Evolutionary conservation across 2,329 filamentous ascomycete genomes (phyloP), one percentile per base, ranked within the genome.

Genomic region (Neurospora sp.): DNA sequence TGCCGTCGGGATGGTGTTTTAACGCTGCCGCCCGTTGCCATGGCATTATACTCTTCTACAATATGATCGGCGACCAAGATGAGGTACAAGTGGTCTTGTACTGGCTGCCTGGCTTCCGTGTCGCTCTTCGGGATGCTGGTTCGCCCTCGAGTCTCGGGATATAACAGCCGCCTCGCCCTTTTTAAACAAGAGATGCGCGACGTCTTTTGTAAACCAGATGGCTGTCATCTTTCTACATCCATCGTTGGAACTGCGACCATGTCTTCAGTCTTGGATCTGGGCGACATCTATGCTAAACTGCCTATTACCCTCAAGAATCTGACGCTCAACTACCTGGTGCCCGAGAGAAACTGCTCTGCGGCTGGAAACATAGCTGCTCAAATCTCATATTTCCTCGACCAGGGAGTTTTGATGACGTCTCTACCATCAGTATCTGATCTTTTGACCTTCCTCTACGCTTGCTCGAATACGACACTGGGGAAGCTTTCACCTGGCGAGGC

Each of bases 291-390:
- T 1, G n/a, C 8, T 23, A 19, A 46, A 1, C 10, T 46, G 4
- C 4, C n/a, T 12, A 11, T 12, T 0, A 6, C 2, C 0, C 41
- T 23, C 2, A 11, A 1, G 10, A 46, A 23, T 0, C 10, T 19
- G 5, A 23, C 8, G 8, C n/a, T 46, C 4, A n/a, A 46, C 41
- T 8, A 23, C 41, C 3, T 23, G 1, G 1, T 23, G 41, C 41
- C 41, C 1, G 41, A 46, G 2, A 12, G 41, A 46, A 23, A 11
- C n/a, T 41, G 40, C 40, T 3, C 40, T n/a, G 40, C 40, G 15
- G 15, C 40, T 41, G 40, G 40, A 17, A 41, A 1, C 0, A 17
- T 41, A 1, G 40, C 40, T 17, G 40, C 40, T 8, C 40, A 41
- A 17, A 41, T 41, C 6, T n/a, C 40, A 41, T 17, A n/a, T 3